These are phyloP conservation scores for Amphichorda felina DNA, from an alignment of 2,329 filamentous ascomycete genomes.

Conservation along the genomic window DNA sequence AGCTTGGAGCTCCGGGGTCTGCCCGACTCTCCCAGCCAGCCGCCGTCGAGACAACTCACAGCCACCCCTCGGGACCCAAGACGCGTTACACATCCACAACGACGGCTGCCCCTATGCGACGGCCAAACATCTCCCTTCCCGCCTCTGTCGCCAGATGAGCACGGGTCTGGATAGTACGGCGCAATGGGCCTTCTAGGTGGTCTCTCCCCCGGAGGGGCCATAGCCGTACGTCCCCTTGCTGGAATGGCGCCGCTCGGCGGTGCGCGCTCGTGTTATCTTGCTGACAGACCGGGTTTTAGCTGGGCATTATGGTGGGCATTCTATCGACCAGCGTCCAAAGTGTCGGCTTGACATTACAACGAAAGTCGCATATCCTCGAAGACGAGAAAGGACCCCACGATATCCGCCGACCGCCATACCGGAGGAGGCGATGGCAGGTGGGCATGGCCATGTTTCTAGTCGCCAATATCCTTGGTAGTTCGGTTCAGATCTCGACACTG, in stretches of 20 bases:
- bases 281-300: slow-evolving; percentile 30
- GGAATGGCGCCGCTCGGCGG: slow-evolving; percentile 2
- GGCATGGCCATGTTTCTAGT: slow-evolving; percentile 97
- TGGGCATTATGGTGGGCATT: slow-evolving; percentile 87
- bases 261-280: no score
- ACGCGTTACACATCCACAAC: not conserved
- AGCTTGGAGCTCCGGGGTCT: no score
- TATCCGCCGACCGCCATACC: slow-evolving; percentile 74
- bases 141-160: slow-evolving; percentile 33
- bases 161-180: slow-evolving; percentile 24
- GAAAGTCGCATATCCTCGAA: slow-evolving; percentile 96
- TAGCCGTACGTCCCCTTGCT: slow-evolving; percentile 45
- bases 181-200: slow-evolving; percentile 63
- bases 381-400: slow-evolving; percentile 80
- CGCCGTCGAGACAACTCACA: no score
- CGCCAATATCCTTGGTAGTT: slow-evolving; percentile 87
- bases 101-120: not conserved
- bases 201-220: slow-evolving; percentile 66
- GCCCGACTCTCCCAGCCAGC: no score
- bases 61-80: no score
- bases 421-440: slow-evolving; percentile 85
- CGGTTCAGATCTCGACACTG: slow-evolving; percentile 93
- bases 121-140: slow-evolving; percentile 9
- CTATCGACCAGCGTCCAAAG: slow-evolving; percentile 92
- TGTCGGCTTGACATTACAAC: slow-evolving; percentile 86